Percentiles rank a stretch among this genome's conserved stretches.
Conservation (phyloP, 2,329 filamentous ascomycete species). For the Stagonosporopsis rhizophila region DNA sequence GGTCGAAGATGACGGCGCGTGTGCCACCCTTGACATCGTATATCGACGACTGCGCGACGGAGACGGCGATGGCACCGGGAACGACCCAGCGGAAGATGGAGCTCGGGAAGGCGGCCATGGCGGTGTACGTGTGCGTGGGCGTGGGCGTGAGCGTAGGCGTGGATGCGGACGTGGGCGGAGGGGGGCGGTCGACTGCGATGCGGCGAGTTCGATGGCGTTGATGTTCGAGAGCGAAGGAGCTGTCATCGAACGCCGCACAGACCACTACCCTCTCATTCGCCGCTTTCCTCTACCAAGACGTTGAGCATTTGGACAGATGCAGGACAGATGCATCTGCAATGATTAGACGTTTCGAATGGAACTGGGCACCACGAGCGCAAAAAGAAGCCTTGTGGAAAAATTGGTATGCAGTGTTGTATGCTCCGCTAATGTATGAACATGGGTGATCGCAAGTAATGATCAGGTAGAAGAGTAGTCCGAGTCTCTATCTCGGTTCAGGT, state of each 20-base stretch:
- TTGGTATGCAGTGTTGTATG: constrained; percentile 3
- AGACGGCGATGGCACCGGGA: constrained; percentile 72
- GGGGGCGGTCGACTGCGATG: constrained; percentile 6
- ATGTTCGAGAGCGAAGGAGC: constrained; percentile 19
- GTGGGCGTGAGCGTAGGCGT: constrained; percentile 1
- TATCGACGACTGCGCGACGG: constrained; percentile 77
- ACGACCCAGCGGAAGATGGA: constrained; percentile 65
- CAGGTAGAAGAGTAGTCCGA: constrained; percentile 5
- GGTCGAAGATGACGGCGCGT: constrained; percentile 97
- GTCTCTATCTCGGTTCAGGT: background rate
- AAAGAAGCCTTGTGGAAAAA: background rate
- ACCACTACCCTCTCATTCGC: constrained; percentile 24
- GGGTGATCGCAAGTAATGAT: constrained; percentile 6
- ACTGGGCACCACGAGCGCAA: background rate
- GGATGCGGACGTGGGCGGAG: background rate
- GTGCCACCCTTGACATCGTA: constrained; percentile 98
- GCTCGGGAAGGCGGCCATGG: constrained; percentile 44
- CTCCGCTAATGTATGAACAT: constrained; percentile 14
- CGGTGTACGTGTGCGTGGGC: constrained; percentile 25
- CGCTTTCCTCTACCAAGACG: background rate
- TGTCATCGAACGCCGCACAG: constrained; percentile 23
- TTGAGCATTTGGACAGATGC: background rate
- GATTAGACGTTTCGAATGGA: background rate
- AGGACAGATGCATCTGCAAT: background rate
- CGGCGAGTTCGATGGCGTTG: constrained; percentile 21